Percentiles rank a stretch among this genome's conserved stretches.
Conservation (phyloP, 495 filamentous ascomycete genomes). For the Sordaria brevicollis region DNA sequence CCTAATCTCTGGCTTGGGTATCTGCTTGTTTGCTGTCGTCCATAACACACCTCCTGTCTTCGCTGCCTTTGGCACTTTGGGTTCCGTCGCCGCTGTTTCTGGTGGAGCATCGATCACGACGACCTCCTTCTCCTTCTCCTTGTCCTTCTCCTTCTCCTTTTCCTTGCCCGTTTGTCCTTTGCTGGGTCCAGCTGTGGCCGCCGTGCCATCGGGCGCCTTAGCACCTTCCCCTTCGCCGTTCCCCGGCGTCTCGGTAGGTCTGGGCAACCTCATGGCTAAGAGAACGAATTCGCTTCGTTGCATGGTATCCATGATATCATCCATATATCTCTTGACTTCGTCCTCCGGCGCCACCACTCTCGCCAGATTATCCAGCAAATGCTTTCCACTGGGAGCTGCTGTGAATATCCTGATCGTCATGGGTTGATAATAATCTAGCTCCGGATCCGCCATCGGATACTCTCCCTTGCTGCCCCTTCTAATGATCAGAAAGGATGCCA, state of each 20-base stretch:
- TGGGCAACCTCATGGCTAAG: conserved; percentile 54
- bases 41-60: conserved; percentile 28
- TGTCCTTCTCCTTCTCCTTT: conserved; percentile 3
- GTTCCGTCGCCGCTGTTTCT: neutral
- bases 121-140: conserved; percentile 8
- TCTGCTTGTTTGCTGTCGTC: conserved; percentile 21
- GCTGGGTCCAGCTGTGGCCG: conserved; percentile 13
- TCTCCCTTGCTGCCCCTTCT: conserved; percentile 46
- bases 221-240: conserved; percentile 16
- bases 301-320: conserved; percentile 66
- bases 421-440: conserved; percentile 77
- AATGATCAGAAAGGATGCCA: conserved; percentile 58
- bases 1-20: conserved; percentile 14
- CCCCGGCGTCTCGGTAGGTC: conserved; percentile 13
- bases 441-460: conserved; percentile 39
- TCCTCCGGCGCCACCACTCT: conserved; percentile 69
- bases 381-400: conserved; percentile 36
- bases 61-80: conserved; percentile 4
- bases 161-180: conserved; percentile 7
- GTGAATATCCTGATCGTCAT: conserved; percentile 70
- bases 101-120: conserved; percentile 6
- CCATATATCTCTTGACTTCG: conserved; percentile 74
- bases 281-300: conserved; percentile 60
- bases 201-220: neutral
- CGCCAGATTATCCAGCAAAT: conserved; percentile 57